Conservation (phyloP, 1,284 basidiomycete genomes). For the Inonotus obliquus region DNA sequence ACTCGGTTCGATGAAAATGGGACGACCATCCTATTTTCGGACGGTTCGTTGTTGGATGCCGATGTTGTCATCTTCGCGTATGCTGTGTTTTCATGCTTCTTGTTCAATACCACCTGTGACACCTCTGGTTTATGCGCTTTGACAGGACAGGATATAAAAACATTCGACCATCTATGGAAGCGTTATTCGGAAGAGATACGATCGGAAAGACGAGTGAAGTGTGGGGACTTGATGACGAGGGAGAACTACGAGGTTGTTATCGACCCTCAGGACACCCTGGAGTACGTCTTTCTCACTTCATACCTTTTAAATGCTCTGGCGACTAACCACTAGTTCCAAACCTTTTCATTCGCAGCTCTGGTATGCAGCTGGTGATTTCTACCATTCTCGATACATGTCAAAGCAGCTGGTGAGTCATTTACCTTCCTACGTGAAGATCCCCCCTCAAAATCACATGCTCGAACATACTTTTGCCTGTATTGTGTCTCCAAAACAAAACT, state of each 20-base stretch:
- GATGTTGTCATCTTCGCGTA: slow-evolving; percentile 29
- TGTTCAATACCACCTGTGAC: neutral
- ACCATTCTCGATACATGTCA: slow-evolving; percentile 17
- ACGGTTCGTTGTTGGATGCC: slow-evolving; percentile 23
- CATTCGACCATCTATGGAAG: slow-evolving; percentile 13
- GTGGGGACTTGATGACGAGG: slow-evolving; percentile 19
- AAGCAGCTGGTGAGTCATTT: slow-evolving; percentile 17
- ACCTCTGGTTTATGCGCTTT: neutral
- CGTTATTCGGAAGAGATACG: slow-evolving; percentile 16
- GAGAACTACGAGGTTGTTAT: slow-evolving; percentile 17
- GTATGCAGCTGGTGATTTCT: slow-evolving; percentile 19
- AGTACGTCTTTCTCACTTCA: slow-evolving; percentile 1
- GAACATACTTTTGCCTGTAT: neutral
- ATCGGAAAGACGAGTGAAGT: slow-evolving; percentile 16
- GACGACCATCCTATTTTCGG: slow-evolving; percentile 21
- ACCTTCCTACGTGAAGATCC: neutral
- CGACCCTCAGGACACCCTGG: slow-evolving; percentile 18
- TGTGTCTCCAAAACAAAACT: neutral
- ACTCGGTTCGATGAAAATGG: slow-evolving; percentile 20
- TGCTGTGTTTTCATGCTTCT: neutral
- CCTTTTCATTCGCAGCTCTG: slow-evolving; percentile 8
- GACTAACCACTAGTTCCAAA: neutral
- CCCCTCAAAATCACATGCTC: neutral
- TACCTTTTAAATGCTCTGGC: neutral
- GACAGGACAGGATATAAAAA: slow-evolving; percentile 17